Conservation (phyloP, 176 grass and related monocot genomes). For the Poa pratensis region DNA sequence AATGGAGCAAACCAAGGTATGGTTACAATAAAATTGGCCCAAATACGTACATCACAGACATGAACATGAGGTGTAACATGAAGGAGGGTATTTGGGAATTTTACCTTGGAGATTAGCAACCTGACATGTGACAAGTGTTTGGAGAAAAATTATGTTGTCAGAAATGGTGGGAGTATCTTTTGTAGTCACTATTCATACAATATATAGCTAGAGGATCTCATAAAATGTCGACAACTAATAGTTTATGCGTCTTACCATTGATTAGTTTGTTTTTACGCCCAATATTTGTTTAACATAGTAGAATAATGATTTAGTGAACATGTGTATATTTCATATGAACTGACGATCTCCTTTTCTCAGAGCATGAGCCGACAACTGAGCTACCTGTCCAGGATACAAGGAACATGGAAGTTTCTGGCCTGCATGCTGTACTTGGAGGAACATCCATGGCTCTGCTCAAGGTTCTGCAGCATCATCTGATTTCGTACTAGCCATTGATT, state of each 20-base stretch:
- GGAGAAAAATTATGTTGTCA: not conserved
- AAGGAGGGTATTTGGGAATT: not conserved
- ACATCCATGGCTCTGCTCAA: conserved; percentile 44
- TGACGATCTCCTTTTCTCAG: conserved; percentile 30
- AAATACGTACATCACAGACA: not conserved
- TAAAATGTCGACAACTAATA: not conserved
- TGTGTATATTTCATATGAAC: conserved; percentile 42
- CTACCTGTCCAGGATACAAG: conserved; percentile 45
- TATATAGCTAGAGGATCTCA: not conserved
- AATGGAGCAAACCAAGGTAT: not conserved
- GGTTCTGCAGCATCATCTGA: conserved; percentile 36
- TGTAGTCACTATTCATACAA: not conserved
- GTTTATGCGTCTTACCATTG: conserved; percentile 2
- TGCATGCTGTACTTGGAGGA: conserved; percentile 45
- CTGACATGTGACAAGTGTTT: not conserved
- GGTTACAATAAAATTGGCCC: not conserved
- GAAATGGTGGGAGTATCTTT: not conserved
- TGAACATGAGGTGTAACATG: not conserved
- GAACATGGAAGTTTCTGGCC: conserved; percentile 42
- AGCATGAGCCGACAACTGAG: conserved; percentile 37
- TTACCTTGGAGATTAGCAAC: not conserved
- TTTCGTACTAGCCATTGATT: not conserved
- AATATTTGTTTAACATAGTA: conserved; percentile 9
- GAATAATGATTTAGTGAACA: conserved; percentile 24
- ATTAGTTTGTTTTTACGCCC: not conserved